Evolutionary conservation across 2,329 filamentous ascomycete species (phyloP).

Genomic region (Xylaria arbuscula): DNA sequence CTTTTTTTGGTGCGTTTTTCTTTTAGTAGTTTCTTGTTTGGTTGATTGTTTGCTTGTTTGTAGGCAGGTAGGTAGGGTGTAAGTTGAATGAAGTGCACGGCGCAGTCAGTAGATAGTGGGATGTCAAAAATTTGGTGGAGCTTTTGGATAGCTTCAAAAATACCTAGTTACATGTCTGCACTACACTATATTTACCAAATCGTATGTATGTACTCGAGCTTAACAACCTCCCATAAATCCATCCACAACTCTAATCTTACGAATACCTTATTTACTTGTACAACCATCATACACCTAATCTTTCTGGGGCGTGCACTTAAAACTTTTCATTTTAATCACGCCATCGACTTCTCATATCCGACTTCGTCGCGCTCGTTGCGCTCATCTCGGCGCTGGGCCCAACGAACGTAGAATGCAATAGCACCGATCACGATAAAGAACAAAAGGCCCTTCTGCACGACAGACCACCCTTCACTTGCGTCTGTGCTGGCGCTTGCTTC

Average conservation of each 20-base stretch:
- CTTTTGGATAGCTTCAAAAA: slow-evolving; percentile 30
- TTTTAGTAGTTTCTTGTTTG: background rate
- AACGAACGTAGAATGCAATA: slow-evolving; percentile 59
- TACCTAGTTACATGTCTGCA: slow-evolving; percentile 19
- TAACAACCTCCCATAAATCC: background rate
- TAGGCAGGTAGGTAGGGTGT: slow-evolving; percentile 22
- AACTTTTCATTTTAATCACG: slow-evolving; percentile 46
- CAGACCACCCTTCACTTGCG: slow-evolving; percentile 53
- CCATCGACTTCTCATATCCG: slow-evolving; percentile 59
- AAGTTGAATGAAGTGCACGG: background rate
- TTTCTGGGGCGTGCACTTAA: slow-evolving; percentile 2
- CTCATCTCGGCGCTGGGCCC: slow-evolving; percentile 52
- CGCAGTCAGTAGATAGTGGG: slow-evolving; percentile 12
- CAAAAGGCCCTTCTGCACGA: slow-evolving; percentile 63
- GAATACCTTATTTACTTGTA: slow-evolving; percentile 21
- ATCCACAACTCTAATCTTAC: slow-evolving; percentile 7
- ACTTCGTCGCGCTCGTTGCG: slow-evolving; percentile 48
- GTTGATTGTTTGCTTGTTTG: slow-evolving; percentile 18
- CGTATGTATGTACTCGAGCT: background rate
- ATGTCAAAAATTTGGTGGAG: slow-evolving; percentile 38
- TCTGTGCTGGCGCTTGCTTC: slow-evolving; percentile 42
- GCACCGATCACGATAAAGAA: slow-evolving; percentile 61
- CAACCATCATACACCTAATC: slow-evolving; percentile 24
- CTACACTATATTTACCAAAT: slow-evolving; percentile 4
- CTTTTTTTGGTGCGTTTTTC: background rate